Conservation (phyloP, 2,329 filamentous ascomycete species). For the Onygenales sp. region DNA sequence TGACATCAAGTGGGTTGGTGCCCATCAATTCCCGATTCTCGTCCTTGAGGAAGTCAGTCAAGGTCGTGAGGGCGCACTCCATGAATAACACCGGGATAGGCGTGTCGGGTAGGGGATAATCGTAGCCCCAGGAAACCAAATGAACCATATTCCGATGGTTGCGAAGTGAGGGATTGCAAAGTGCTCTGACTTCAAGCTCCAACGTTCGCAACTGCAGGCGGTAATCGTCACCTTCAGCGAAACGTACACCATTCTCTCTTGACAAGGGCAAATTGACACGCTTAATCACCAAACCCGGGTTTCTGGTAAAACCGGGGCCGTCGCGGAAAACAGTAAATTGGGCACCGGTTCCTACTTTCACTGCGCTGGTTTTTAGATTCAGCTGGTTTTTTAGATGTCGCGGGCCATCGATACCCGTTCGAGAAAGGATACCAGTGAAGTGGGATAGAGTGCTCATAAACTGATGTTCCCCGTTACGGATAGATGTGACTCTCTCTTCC, state of each 20-base stretch:
- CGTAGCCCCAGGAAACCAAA: slow-evolving; percentile 19
- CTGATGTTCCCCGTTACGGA: slow-evolving; percentile 18
- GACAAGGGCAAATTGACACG: slow-evolving; percentile 19
- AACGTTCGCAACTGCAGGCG: slow-evolving; percentile 17
- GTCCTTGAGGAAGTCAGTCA: slow-evolving; percentile 15
- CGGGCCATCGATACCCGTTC: slow-evolving; percentile 19
- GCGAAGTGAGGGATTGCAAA: slow-evolving; percentile 19
- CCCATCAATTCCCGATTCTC: slow-evolving; percentile 9
- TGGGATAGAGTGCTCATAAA: slow-evolving; percentile 18
- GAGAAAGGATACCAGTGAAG: slow-evolving; percentile 18
- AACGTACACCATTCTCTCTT: slow-evolving; percentile 10
- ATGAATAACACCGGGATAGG: slow-evolving; percentile 20
- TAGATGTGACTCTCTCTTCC: slow-evolving; percentile 16
- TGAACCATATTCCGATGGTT: slow-evolving; percentile 18
- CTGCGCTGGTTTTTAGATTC: slow-evolving; percentile 15
- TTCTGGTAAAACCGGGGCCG: slow-evolving; percentile 5
- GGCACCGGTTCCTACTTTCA: slow-evolving; percentile 17
- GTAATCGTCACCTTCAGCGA: slow-evolving; percentile 16
- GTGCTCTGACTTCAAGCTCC: slow-evolving; percentile 17
- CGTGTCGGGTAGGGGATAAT: slow-evolving; percentile 19
- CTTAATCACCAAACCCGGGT: slow-evolving; percentile 19
- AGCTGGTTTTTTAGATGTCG: slow-evolving; percentile 13
- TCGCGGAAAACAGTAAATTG: slow-evolving; percentile 22
- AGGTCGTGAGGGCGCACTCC: slow-evolving; percentile 18
- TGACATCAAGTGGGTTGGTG: slow-evolving; percentile 7